A percentile compares a stretch with the other conserved stretches of the same genome.
phyloP scores from a whole-genome alignment of 2,329 filamentous ascomycete species.

The Hortaea sp. region DNA sequence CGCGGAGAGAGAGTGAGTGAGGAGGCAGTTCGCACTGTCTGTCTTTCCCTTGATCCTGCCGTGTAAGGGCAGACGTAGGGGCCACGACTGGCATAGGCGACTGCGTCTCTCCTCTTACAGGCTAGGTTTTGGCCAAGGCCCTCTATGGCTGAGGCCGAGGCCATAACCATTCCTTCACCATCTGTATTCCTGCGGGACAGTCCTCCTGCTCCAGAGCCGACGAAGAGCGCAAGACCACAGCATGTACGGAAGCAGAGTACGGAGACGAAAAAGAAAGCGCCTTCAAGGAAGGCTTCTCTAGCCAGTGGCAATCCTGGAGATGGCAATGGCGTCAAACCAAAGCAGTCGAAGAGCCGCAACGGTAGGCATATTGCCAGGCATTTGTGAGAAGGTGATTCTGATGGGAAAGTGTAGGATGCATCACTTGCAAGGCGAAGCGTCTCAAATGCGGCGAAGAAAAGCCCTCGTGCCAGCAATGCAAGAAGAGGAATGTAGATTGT shows the following conservation, averaged over 20 bases:
- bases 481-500: constrained; percentile 53
- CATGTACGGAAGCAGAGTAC: constrained; percentile 12
- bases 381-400: constrained; percentile 1
- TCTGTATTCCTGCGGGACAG: constrained; percentile 41
- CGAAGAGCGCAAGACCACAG: constrained; percentile 10
- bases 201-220: constrained; percentile 15
- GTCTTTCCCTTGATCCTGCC: neutral
- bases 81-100: neutral
- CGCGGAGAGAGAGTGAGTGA: neutral
- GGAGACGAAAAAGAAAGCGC: constrained; percentile 13
- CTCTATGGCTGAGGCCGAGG: constrained; percentile 45
- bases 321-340: constrained; percentile 46
- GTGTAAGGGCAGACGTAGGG: neutral
- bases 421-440: constrained; percentile 63
- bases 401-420: constrained; percentile 45
- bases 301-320: constrained; percentile 15
- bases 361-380: constrained; percentile 40
- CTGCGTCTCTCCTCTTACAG: constrained; percentile 1
- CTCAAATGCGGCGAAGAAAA: constrained; percentile 67
- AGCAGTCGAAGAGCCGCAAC: constrained; percentile 67
- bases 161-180: constrained; percentile 50
- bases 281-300: constrained; percentile 6
- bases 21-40: neutral
- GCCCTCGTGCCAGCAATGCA: constrained; percentile 56
- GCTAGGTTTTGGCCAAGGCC: constrained; percentile 1